Conservation (phyloP, 139 green algal species). For the Penium margaritaceum region DNA sequence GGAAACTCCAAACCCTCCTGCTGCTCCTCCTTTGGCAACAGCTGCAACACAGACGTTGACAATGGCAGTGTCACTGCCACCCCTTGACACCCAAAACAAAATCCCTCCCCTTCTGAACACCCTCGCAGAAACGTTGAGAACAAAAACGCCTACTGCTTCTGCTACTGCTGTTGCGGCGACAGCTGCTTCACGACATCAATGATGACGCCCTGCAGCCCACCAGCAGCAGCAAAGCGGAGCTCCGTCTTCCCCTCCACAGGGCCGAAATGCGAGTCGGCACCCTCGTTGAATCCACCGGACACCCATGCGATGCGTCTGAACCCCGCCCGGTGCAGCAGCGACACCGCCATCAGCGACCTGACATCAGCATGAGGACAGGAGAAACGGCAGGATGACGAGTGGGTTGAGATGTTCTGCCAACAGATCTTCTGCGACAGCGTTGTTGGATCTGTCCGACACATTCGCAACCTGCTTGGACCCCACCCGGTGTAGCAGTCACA, state of each 20-base stretch:
- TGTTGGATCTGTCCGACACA: not conserved
- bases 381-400: not conserved
- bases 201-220: slow-evolving; percentile 16
- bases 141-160: no score
- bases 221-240: slow-evolving; percentile 26
- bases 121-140: no score
- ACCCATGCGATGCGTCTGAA: slow-evolving; percentile 21
- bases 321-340: slow-evolving; percentile 23
- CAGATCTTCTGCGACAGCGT: not conserved
- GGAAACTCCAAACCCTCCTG: no score
- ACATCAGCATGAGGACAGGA: not conserved
- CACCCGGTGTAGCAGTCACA: not conserved
- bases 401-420: not conserved
- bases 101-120: no score
- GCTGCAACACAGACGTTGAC: no score
- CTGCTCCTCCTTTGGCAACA: no score
- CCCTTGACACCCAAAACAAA: no score
- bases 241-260: slow-evolving; percentile 27
- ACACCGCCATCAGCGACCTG: slow-evolving; percentile 36
- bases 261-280: not conserved
- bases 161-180: no score
- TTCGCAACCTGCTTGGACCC: not conserved
- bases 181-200: no score
- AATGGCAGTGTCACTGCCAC: no score
- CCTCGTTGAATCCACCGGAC: slow-evolving; percentile 11